phyloP scores from a whole-genome alignment of 2,329 filamentous ascomycete species.

The Xylariaceae sp. region DNA sequence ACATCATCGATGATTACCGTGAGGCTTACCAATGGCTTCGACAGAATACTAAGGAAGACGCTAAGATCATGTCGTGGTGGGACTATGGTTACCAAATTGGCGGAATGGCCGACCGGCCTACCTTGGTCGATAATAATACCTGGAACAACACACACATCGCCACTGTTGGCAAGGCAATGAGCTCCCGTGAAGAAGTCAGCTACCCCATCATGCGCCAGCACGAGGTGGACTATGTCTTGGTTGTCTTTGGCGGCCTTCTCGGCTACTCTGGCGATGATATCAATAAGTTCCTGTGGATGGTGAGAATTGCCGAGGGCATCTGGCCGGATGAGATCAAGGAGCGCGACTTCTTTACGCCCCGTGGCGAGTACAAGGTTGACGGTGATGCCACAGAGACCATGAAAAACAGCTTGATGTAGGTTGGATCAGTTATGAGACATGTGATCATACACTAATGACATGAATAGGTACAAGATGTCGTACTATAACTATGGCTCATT shows the following conservation, averaged over 20 bases:
- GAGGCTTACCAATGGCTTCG: conserved; percentile 99
- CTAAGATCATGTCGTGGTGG: conserved; percentile 99
- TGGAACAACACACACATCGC: conserved; percentile 99
- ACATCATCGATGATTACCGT: conserved; percentile 99
- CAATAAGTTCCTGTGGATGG: conserved; percentile 99
- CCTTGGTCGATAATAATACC: conserved; percentile 98
- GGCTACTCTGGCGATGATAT: conserved; percentile 99
- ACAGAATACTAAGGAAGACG: conserved; percentile 92
- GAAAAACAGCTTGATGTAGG: conserved; percentile 99
- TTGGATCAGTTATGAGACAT: conserved; percentile 26
- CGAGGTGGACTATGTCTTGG: conserved; percentile 97
- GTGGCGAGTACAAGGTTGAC: conserved; percentile 95
- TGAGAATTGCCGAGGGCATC: conserved; percentile 97
- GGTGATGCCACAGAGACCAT: conserved; percentile 93
- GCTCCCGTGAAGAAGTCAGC: conserved; percentile 94
- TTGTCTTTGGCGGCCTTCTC: conserved; percentile 94
- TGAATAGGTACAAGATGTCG: conserved; percentile 96
- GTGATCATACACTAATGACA: conserved; percentile 33
- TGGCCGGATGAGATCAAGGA: conserved; percentile 99
- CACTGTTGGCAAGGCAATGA: conserved; percentile 99
- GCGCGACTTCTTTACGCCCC: conserved; percentile 90
- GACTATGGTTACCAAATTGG: conserved; percentile 99
- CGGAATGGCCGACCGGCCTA: conserved; percentile 97
- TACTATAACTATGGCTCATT: conserved; percentile 97
- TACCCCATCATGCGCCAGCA: conserved; percentile 99